phyloP scores from a whole-genome alignment of 179 eudicot genomes.

The Drosera spatulata region DNA sequence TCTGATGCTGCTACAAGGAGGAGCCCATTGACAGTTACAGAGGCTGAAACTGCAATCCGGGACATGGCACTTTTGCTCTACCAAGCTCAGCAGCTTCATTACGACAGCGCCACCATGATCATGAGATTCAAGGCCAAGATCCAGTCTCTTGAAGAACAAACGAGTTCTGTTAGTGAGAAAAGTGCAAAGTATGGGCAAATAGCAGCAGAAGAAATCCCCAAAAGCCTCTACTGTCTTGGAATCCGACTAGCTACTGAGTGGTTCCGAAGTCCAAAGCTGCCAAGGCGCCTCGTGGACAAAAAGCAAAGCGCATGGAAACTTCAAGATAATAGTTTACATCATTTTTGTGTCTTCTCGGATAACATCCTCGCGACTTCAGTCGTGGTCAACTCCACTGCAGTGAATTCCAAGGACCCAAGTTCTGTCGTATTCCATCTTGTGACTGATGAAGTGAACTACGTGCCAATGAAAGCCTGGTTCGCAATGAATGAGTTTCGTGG shows the following conservation, averaged over 20 bases:
- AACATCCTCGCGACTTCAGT: slow-evolving; percentile 57
- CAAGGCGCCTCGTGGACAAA: slow-evolving; percentile 26
- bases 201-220: slow-evolving; percentile 59
- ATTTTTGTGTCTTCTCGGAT: slow-evolving; percentile 74
- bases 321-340: slow-evolving; percentile 60
- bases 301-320: slow-evolving; percentile 47
- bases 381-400: slow-evolving; percentile 65
- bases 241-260: slow-evolving; percentile 45
- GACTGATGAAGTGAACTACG: slow-evolving; percentile 48
- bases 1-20: slow-evolving; percentile 71
- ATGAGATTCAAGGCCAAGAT: slow-evolving; percentile 79
- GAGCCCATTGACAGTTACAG: slow-evolving; percentile 36
- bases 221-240: slow-evolving; percentile 51
- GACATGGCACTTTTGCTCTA: slow-evolving; percentile 43
- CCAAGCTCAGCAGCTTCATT: slow-evolving; percentile 72
- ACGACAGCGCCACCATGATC: slow-evolving; percentile 72
- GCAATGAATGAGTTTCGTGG: slow-evolving; percentile 49
- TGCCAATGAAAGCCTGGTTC: slow-evolving; percentile 78
- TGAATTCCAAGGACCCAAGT: slow-evolving; percentile 61
- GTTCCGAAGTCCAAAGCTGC: slow-evolving; percentile 32
- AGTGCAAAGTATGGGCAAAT: slow-evolving; percentile 55
- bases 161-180: slow-evolving; percentile 54
- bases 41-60: slow-evolving; percentile 53
- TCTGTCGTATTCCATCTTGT: slow-evolving; percentile 77
- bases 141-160: slow-evolving; percentile 80